Percentiles rank a stretch among this genome's conserved stretches.
Conservation (phyloP, 2,329 filamentous ascomycete genomes). For the Aspergillus pseudoterreus region DNA sequence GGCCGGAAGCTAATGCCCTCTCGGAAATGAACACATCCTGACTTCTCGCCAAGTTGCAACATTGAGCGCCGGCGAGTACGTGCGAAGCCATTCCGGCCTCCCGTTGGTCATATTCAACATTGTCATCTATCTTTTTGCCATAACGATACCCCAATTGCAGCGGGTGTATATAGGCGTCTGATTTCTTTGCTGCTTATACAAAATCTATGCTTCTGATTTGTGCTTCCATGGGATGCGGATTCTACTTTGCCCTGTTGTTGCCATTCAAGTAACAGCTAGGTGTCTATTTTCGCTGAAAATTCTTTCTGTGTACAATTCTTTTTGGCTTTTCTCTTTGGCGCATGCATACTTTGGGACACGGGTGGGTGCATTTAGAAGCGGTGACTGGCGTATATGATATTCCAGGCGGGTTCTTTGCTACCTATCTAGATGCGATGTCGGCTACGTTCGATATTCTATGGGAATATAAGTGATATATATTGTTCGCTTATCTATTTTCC, state of each 20-base stretch:
- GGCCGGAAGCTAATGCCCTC: slow-evolving; percentile 35
- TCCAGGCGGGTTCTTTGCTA: background rate
- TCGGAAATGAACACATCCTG: slow-evolving; percentile 13
- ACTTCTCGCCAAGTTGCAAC: background rate
- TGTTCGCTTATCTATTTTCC: background rate
- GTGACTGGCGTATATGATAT: background rate
- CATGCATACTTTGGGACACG: background rate
- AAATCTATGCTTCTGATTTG: background rate
- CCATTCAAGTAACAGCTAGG: background rate
- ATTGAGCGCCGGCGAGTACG: no score
- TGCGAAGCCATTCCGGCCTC: no score
- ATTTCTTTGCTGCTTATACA: slow-evolving; percentile 7
- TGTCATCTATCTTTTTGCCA: slow-evolving; percentile 11
- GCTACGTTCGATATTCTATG: no score
- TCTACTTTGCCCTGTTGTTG: background rate
- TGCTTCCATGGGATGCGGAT: no score
- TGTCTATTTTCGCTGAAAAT: background rate
- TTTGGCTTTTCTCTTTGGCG: background rate
- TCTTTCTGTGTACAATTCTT: background rate
- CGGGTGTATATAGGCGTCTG: slow-evolving; percentile 25
- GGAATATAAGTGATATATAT: background rate
- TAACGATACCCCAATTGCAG: slow-evolving; percentile 20
- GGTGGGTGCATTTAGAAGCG: background rate
- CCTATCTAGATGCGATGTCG: no score
- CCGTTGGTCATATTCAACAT: background rate